These are phyloP conservation scores for Miscanthus sacchariflorus DNA, from an alignment of 202 grass and related monocot genomes.

Conservation along the genomic window DNA sequence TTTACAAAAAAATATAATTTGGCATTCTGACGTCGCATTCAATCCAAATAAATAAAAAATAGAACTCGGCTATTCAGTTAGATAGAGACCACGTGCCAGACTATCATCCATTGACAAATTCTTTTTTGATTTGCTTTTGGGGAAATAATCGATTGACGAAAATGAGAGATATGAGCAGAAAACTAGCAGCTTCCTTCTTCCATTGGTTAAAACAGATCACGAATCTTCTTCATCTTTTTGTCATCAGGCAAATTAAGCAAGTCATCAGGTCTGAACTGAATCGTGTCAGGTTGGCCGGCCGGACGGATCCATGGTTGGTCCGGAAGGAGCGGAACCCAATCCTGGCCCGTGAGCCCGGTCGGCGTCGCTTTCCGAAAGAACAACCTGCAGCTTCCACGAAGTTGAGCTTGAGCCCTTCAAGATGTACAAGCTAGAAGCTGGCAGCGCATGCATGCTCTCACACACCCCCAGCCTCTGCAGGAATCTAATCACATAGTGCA, in stretches of 20 bases:
- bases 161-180: no score
- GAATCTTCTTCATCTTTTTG: background rate
- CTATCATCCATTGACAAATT: background rate
- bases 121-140: background rate
- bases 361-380: conserved; percentile 43
- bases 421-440: conserved; percentile 34
- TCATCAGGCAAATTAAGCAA: background rate
- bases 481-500: conserved; percentile 21
- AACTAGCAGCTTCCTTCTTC: background rate
- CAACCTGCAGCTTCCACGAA: conserved; percentile 37
- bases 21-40: background rate
- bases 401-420: conserved; percentile 42
- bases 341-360: conserved; percentile 34
- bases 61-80: background rate
- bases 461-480: background rate
- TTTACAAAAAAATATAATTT: background rate
- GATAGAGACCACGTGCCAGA: background rate
- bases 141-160: background rate
- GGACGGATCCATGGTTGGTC: background rate
- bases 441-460: conserved; percentile 23
- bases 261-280: background rate
- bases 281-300: background rate
- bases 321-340: conserved; percentile 33
- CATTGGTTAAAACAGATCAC: background rate
- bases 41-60: background rate